Base-by-base conservation (phyloP, 2,329 filamentous ascomycete species). In the Fusarium beomiforme region DNA sequence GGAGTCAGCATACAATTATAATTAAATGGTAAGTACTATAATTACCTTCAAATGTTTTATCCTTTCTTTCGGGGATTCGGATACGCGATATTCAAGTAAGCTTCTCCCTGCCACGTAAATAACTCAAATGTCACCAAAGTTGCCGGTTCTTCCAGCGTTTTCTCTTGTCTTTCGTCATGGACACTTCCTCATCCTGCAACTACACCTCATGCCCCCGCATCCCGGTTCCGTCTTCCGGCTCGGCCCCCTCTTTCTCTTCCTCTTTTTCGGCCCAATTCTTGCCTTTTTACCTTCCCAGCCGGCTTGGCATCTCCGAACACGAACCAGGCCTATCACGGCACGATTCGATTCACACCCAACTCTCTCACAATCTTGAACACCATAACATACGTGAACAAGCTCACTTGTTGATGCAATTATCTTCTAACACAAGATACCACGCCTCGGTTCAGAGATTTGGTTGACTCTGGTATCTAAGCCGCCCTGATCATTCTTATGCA, bases 151-250 rank as follows among this genome's bases (percentile, higher is more conserved):
- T 62, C 53, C 67, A 66, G 39, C 34, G 11, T 49, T 46, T 66
- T 59, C 44, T 71, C 67, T 71, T 71, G 70, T 68, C 70, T 59
- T 73, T 73, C 70, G 70, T 72, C 70, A 72, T 59, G 42, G 43
- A 57, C 53, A 42, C 44, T 43, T 39, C 55, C 56, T 46, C 65
- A 59, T 65, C 62, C 55, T 49, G 42, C 42, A 55, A 12, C 39
- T 46, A 33, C 66, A 64, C 12, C 26, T 53, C 50, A 39, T 54
- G 36, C n/a, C 41, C 43, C 50, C 64, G 69, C 65, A 21, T 58
- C 69, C 65, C 57, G 65, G 65, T 63, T 67, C 61, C 70, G 70
- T 50, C 29, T 67, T 60, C 71, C 71, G 68, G 57, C 55, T 67
- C 60, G 67, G 71, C 44, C 53, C 64, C 49, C 56, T 51, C 64